A percentile compares a stretch with the other conserved stretches of the same genome.
Evolutionary conservation across 2,329 filamentous ascomycete species (phyloP).

Genomic region (Exophiala sp.): DNA sequence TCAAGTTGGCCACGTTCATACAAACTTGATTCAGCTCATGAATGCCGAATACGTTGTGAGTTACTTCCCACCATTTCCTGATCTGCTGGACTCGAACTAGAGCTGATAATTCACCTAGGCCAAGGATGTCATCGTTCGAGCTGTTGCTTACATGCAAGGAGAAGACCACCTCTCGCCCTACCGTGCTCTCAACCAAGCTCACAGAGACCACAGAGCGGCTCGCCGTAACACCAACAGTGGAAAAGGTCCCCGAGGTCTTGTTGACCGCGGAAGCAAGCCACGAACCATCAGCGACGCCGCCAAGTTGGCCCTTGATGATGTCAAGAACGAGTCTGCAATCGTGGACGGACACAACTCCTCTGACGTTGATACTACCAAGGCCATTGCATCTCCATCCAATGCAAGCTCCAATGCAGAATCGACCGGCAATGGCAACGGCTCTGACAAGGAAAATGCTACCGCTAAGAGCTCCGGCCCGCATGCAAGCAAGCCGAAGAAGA

Average conservation of each 20-base stretch:
- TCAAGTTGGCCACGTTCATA: neutral
- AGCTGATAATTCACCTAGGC: neutral
- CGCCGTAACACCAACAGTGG: neutral
- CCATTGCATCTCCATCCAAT: neutral
- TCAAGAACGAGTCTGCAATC: neutral
- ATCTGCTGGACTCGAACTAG: neutral
- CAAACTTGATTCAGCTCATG: slow-evolving; percentile 1
- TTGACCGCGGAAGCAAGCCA: neutral
- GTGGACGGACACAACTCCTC: neutral
- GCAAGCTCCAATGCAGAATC: neutral
- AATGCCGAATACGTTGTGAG: neutral
- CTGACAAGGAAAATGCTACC: neutral
- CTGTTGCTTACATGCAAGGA: slow-evolving; percentile 1
- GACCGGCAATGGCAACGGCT: neutral
- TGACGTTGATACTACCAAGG: neutral
- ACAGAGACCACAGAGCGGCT: neutral
- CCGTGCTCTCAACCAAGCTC: slow-evolving; percentile 1
- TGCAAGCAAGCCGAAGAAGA: neutral
- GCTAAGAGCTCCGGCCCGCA: neutral
- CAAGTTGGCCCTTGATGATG: neutral
- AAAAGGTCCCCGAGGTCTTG: neutral
- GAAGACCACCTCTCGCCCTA: neutral
- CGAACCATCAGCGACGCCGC: neutral
- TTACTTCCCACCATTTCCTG: neutral
- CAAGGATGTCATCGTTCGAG: neutral